Conservation (phyloP, 305 asterid species). For the Caryopteris hybrid region DNA sequence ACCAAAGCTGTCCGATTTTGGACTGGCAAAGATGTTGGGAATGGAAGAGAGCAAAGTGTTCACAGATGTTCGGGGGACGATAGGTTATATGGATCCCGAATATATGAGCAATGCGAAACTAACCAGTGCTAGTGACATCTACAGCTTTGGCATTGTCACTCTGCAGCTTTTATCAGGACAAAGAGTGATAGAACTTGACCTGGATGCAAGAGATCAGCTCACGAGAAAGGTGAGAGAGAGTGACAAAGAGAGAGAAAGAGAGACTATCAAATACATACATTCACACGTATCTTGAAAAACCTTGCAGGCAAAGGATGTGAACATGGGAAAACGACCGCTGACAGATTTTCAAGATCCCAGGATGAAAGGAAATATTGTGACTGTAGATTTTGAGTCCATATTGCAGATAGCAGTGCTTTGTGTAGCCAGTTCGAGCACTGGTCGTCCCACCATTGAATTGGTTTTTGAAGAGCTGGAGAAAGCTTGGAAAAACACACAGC, state of each 20-base stretch:
- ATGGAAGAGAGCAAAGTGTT: constrained; percentile 81
- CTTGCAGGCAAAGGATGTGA: constrained; percentile 82
- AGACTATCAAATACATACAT: background rate
- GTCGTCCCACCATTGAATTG: constrained; percentile 65
- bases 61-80: constrained; percentile 78
- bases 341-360: constrained; percentile 60
- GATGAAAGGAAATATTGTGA: constrained; percentile 43
- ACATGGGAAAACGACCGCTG: constrained; percentile 54
- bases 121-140: constrained; percentile 80
- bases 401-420: constrained; percentile 76
- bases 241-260: background rate
- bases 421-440: constrained; percentile 63
- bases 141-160: constrained; percentile 76
- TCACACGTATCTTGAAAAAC: background rate
- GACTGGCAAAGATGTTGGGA: constrained; percentile 65
- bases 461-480: constrained; percentile 68
- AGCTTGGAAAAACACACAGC: constrained; percentile 52
- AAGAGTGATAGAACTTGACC: constrained; percentile 66
- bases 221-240: constrained; percentile 56
- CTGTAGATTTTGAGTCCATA: constrained; percentile 64
- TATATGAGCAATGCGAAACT: constrained; percentile 87
- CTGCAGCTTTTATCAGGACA: constrained; percentile 81
- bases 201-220: constrained; percentile 79
- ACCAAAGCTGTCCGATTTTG: constrained; percentile 81
- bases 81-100: constrained; percentile 90